A percentile compares a stretch with the other conserved stretches of the same genome.
Evolutionary conservation across 2,329 filamentous ascomycete species (phyloP).

Genomic region (Sporothrix variecibatus): DNA sequence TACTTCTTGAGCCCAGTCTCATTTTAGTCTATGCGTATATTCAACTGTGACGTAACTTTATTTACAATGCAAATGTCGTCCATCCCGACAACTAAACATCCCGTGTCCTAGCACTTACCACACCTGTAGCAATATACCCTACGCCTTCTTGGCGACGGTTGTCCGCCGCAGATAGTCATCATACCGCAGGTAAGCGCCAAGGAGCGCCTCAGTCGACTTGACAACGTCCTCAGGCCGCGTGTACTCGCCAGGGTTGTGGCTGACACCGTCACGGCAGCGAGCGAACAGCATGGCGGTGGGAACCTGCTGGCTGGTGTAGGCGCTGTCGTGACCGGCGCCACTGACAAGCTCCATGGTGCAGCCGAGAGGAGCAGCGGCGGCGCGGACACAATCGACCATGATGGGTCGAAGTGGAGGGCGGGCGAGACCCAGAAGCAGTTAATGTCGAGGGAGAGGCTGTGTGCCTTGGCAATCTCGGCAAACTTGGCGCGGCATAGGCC

Average conservation of each 20-base stretch:
- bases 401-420: constrained; percentile 29
- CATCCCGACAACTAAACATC: not conserved
- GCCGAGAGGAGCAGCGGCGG: not conserved
- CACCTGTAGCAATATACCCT: no score
- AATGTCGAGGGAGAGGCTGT: constrained; percentile 23
- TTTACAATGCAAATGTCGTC: not conserved
- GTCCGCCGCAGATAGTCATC: constrained; percentile 27
- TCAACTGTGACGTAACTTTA: not conserved
- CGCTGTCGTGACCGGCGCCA: constrained; percentile 52
- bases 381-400: constrained; percentile 30
- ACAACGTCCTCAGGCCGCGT: constrained; percentile 55
- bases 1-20: no score
- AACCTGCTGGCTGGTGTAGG: constrained; percentile 59
- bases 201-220: constrained; percentile 24
- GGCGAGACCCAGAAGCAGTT: constrained; percentile 29
- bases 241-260: constrained; percentile 65
- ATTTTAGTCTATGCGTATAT: no score
- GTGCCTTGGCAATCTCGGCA: constrained; percentile 22
- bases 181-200: constrained; percentile 29
- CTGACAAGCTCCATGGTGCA: constrained; percentile 34
- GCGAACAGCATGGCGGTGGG: constrained; percentile 71
- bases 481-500: constrained; percentile 25
- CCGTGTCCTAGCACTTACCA: not conserved
- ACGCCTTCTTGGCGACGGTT: constrained; percentile 16
- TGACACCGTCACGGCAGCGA: constrained; percentile 63